A percentile compares a stretch with the other conserved stretches of the same genome.
phyloP scores from a whole-genome alignment of 805 yeast species.

The Suhomyces pyralidae region DNA sequence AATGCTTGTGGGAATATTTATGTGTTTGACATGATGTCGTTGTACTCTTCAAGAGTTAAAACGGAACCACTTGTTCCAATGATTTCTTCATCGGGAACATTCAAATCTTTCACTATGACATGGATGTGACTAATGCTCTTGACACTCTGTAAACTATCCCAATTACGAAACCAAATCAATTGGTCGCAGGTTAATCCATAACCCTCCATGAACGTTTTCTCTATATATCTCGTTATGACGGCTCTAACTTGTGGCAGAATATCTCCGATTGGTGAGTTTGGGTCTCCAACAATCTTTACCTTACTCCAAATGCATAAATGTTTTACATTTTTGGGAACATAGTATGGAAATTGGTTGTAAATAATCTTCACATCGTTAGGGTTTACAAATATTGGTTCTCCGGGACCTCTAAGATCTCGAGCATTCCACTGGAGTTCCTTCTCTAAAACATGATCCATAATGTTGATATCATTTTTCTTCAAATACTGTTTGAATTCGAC shows the following conservation, averaged over 20 bases:
- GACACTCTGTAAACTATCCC: constrained; percentile 68
- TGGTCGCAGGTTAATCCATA: constrained; percentile 40
- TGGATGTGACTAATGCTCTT: constrained; percentile 68
- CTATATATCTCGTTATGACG: constrained; percentile 44
- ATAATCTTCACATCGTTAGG: constrained; percentile 45
- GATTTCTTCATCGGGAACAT: constrained; percentile 9
- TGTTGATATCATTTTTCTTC: constrained; percentile 29
- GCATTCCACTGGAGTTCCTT: constrained; percentile 52
- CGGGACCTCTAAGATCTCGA: constrained; percentile 24
- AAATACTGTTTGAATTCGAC: constrained; percentile 43
- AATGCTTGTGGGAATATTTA: background rate
- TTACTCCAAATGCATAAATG: constrained; percentile 73
- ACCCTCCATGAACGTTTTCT: constrained; percentile 46
- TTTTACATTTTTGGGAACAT: constrained; percentile 46
- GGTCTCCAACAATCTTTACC: constrained; percentile 50
- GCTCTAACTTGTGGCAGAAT: constrained; percentile 41
- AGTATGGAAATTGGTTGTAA: constrained; percentile 65
- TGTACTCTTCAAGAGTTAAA: constrained; percentile 9
- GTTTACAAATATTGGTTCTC: constrained; percentile 41
- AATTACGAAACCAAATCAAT: constrained; percentile 68
- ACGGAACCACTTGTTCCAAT: constrained; percentile 11
- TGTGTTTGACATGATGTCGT: constrained; percentile 1
- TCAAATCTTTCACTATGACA: constrained; percentile 48
- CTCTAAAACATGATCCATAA: constrained; percentile 48
- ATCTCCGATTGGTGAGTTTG: constrained; percentile 48